Percentiles rank a stretch among this genome's conserved stretches.
Conservation (phyloP, 2,329 filamentous ascomycete genomes). For the Fusarium pseudograminearum region DNA sequence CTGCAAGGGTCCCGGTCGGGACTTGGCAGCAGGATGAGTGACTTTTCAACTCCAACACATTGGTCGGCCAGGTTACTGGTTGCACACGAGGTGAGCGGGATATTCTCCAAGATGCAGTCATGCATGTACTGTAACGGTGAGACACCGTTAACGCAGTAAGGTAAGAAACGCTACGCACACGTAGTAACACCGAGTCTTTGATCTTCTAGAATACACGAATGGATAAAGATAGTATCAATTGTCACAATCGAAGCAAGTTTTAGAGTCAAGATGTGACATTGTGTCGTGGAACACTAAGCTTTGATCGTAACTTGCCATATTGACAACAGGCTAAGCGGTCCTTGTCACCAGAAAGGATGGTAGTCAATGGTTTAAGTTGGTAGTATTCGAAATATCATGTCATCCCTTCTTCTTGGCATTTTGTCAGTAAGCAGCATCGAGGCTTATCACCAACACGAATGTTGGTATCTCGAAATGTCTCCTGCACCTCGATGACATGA, state of each 20-base stretch:
- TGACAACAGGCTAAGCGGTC: too few species aligned
- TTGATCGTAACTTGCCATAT: neutral
- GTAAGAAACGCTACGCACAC: conserved; percentile 9
- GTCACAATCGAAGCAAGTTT: neutral
- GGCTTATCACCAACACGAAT: conserved; percentile 7
- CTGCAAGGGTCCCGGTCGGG: conserved; percentile 1
- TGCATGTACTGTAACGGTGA: conserved; percentile 16
- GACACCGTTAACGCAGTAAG: conserved; percentile 15
- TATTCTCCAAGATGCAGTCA: conserved; percentile 16
- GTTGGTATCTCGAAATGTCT: neutral
- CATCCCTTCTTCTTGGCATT: conserved; percentile 30
- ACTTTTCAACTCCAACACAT: conserved; percentile 18
- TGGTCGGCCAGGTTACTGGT: conserved; percentile 6
- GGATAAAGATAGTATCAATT: conserved; percentile 34
- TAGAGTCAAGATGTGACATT: neutral
- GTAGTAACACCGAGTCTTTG: neutral
- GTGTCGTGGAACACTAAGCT: neutral
- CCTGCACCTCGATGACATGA: conserved; percentile 13
- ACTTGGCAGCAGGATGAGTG: conserved; percentile 25
- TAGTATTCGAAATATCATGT: neutral
- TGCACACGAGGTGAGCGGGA: conserved; percentile 16
- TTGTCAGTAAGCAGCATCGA: neutral
- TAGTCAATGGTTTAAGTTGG: conserved; percentile 4
- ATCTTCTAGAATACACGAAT: conserved; percentile 14
- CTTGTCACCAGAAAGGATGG: neutral